phyloP scores from a whole-genome alignment of 2,329 filamentous ascomycete genomes.

The Colletotrichum plurivorum region DNA sequence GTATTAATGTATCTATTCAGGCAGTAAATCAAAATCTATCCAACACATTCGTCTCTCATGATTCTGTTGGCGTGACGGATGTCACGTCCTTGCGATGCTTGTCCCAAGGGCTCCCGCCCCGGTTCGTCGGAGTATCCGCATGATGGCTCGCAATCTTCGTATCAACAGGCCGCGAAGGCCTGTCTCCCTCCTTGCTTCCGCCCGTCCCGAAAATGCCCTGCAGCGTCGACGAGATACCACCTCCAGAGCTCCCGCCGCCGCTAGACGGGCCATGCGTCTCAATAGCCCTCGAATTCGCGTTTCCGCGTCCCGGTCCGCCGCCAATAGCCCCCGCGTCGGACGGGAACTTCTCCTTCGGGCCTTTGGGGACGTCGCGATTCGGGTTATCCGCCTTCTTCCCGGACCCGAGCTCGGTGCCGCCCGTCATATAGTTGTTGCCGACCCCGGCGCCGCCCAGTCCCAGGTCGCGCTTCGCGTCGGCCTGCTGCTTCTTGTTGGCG shows the following conservation, averaged over 20 bases:
- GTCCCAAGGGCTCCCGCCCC: conserved; percentile 36
- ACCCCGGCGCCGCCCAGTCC: conserved; percentile 50
- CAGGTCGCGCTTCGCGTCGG: conserved; percentile 48
- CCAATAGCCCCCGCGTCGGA: conserved; percentile 52
- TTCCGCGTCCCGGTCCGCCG: conserved; percentile 49
- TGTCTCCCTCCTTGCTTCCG: conserved; percentile 39
- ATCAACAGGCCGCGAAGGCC: conserved; percentile 25
- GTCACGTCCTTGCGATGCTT: conserved; percentile 40
- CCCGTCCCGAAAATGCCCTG: conserved; percentile 46
- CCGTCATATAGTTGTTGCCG: conserved; percentile 48
- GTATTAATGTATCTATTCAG: background rate
- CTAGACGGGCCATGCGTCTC: conserved; percentile 41
- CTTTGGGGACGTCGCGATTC: conserved; percentile 41
- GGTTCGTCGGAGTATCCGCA: conserved; percentile 39
- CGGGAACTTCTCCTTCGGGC: conserved; percentile 50
- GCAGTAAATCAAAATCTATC: background rate
- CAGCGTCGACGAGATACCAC: conserved; percentile 34
- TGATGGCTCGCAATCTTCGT: conserved; percentile 36
- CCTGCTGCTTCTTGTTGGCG: conserved; percentile 32
- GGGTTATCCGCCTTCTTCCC: conserved; percentile 41
- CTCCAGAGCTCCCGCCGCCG: background rate
- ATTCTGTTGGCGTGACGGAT: conserved; percentile 9
- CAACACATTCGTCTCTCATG: background rate
- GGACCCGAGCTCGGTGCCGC: conserved; percentile 48
- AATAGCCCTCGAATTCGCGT: conserved; percentile 46